These are phyloP conservation scores for Epichloe coenophiala DNA, from an alignment of 2,329 filamentous ascomycete genomes.

Conservation along the genomic window DNA sequence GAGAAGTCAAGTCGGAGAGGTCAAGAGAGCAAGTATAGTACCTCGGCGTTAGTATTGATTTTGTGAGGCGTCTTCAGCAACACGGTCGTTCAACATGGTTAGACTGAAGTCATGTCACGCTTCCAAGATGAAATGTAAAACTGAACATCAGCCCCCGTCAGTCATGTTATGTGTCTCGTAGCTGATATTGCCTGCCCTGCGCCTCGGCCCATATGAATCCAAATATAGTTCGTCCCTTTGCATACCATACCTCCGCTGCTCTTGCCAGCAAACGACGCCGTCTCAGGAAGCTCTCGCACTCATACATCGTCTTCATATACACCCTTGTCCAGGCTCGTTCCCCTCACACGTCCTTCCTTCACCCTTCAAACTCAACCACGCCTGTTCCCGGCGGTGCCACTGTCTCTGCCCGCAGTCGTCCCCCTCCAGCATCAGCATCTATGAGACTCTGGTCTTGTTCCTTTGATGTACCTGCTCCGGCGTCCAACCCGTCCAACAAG, in stretches of 20 bases:
- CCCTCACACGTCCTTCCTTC: conserved; percentile 2
- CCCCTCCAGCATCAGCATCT: conserved; percentile 18
- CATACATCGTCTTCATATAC: conserved; percentile 6
- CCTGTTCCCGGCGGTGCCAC: conserved; percentile 19
- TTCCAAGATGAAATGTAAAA: too few relatives aligned
- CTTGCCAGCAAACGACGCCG: neutral
- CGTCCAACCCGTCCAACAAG: conserved; percentile 61
- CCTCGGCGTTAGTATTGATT: too few relatives aligned
- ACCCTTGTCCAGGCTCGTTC: neutral
- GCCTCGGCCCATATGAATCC: neutral
- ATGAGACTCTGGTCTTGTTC: conserved; percentile 20
- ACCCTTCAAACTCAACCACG: conserved; percentile 31
- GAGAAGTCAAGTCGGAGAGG: neutral
- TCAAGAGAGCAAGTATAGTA: too few relatives aligned
- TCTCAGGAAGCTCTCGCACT: conserved; percentile 1
- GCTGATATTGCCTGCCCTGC: neutral
- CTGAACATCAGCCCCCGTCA: neutral
- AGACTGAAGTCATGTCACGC: too few relatives aligned
- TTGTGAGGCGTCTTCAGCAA: too few relatives aligned
- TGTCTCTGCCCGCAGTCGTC: conserved; percentile 14
- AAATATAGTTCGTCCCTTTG: neutral
- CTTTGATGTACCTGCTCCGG: conserved; percentile 41
- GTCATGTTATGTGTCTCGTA: neutral
- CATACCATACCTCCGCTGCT: neutral
- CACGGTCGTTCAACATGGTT: too few relatives aligned